Base-by-base conservation (phyloP, 2,329 filamentous ascomycete genomes). In the Calycina marina region DNA sequence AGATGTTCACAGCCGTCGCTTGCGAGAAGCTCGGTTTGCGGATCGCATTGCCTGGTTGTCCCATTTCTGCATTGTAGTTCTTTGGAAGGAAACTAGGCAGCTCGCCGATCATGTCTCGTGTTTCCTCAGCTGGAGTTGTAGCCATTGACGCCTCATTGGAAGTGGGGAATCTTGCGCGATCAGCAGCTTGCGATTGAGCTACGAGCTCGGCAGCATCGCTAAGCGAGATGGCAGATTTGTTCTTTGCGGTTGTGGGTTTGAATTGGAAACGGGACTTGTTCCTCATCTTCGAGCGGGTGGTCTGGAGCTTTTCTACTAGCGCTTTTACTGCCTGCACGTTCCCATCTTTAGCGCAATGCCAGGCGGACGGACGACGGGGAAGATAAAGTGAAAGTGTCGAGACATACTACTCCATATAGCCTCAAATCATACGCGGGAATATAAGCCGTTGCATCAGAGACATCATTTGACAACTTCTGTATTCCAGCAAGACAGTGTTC, bases 361-460 rank as follows among this genome's bases (percentile, higher is more conserved):
- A n/a, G n/a, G n/a, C n/a, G n/a, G n/a, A n/a, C n/a, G n/a, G n/a
- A n/a, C n/a, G n/a, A n/a, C n/a, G n/a, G n/a, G n/a, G n/a, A n/a
- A n/a, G n/a, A n/a, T n/a, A n/a, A 8, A 15, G 1, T 12, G 14
- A 28, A 9, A 35, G n/a, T 2, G 20, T 11, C 3, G 8, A 28
- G 10, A 32, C 48, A 34, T 56, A 85, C 82, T 59, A 86, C 75
- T 26, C 77, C 71, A 51, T 93, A 96, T 14, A 79, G 77, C 45
- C 82, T 73, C 54, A 90, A 83, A 49, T 96, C 90, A 52, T 94
- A 92, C 5, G 84, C 74, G 3, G 90, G 85, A 11, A 93, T 72
- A 44, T 77, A 84, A 35, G 77, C 75, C 2, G 79, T 72, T 1
- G 82, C 80, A 56, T 94, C 85, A 43, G 82, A 77, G 24, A 94